Evolutionary conservation across 1,139 yeast species (phyloP).

Genomic region (Nakaseomyces sp.): DNA sequence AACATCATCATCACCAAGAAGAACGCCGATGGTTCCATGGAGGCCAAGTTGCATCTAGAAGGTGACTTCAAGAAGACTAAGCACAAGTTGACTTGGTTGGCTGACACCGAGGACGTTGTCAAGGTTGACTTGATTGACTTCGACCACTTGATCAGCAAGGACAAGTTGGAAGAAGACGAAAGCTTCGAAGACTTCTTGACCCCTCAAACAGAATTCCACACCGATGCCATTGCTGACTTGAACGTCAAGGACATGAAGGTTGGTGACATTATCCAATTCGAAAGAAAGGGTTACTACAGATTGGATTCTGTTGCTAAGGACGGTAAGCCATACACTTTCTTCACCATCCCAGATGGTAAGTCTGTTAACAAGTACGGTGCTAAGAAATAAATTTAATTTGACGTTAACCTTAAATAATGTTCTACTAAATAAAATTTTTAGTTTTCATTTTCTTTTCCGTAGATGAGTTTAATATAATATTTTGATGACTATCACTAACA

Average conservation of each 20-base stretch:
- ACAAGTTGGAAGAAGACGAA: conserved; percentile 91
- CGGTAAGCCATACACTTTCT: conserved; percentile 66
- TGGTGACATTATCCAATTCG: conserved; percentile 88
- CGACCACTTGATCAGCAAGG: conserved; percentile 93
- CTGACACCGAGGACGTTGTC: conserved; percentile 64
- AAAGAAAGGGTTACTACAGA: conserved; percentile 94
- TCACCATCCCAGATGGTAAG: conserved; percentile 96
- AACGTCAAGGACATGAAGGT: conserved; percentile 68
- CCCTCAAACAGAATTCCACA: conserved; percentile 76
- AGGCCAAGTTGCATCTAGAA: conserved; percentile 79
- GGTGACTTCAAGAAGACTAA: conserved; percentile 97
- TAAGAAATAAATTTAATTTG: conserved; percentile 39
- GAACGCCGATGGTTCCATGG: conserved; percentile 54
- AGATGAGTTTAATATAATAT: neutral
- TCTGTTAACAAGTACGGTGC: conserved; percentile 77
- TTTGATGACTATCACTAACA: neutral
- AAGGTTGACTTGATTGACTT: conserved; percentile 80
- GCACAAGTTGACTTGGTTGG: conserved; percentile 93
- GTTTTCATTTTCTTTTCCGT: neutral
- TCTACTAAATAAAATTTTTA: neutral
- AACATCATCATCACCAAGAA: conserved; percentile 75
- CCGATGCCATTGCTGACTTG: conserved; percentile 70
- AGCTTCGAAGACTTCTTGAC: conserved; percentile 90
- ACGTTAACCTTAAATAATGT: neutral
- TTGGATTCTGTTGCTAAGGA: conserved; percentile 53